phyloP scores from a whole-genome alignment of 176 grass and related monocot genomes.

The Cymbopogon citratus region DNA sequence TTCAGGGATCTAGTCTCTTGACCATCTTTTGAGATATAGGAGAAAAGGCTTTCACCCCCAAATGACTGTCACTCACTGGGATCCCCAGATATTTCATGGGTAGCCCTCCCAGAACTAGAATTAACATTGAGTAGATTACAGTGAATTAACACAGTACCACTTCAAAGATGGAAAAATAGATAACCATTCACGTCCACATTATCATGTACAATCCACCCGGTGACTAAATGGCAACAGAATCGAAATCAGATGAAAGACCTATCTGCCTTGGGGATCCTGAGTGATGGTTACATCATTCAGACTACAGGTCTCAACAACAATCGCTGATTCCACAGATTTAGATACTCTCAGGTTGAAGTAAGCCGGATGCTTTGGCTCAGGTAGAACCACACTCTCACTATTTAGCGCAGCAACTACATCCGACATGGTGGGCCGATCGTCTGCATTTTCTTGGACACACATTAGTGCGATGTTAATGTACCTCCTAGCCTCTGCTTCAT shows the following conservation, averaged over 20 bases:
- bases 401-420: conserved; percentile 9
- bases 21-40: too few relatives aligned
- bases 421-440: conserved; percentile 24
- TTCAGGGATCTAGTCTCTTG: too few relatives aligned
- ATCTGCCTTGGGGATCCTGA: background rate
- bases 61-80: too few relatives aligned
- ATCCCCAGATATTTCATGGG: too few relatives aligned
- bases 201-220: too few relatives aligned
- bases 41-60: too few relatives aligned
- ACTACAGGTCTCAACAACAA: background rate
- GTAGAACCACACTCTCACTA: background rate
- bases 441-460: conserved; percentile 26
- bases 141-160: too few relatives aligned
- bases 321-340: background rate
- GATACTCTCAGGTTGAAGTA: conserved; percentile 26
- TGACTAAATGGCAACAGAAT: background rate
- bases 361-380: conserved; percentile 24
- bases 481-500: background rate
- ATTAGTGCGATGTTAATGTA: conserved; percentile 26
- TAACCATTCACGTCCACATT: too few relatives aligned
- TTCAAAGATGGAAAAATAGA: too few relatives aligned
- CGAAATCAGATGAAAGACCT: background rate
- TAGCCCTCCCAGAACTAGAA: too few relatives aligned
- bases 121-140: too few relatives aligned
- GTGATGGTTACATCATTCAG: conserved; percentile 26